Evolutionary conservation across 2,329 filamentous ascomycete species (phyloP).

Genomic region (Cordyceps javanica): DNA sequence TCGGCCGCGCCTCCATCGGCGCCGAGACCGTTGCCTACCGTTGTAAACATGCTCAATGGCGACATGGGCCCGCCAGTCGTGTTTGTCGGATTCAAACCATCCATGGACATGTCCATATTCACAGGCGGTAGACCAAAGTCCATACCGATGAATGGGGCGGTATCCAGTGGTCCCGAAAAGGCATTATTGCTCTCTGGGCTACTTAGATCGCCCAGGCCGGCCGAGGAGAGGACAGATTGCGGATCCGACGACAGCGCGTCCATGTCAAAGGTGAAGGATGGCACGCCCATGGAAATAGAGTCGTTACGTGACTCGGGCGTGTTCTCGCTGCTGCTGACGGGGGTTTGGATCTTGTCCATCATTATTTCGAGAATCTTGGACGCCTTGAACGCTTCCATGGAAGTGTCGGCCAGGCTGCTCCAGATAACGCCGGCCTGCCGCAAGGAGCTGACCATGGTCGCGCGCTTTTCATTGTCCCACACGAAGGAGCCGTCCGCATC

Average conservation of each 20-base stretch:
- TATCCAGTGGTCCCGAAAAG: conserved; percentile 31
- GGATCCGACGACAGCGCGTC: conserved; percentile 20
- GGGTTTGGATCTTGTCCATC: conserved; percentile 62
- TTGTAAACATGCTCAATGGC: conserved; percentile 49
- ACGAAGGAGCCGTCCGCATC: conserved; percentile 42
- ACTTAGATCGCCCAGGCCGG: conserved; percentile 21
- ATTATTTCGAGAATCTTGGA: conserved; percentile 75
- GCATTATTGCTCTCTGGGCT: conserved; percentile 17
- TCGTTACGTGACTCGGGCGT: conserved; percentile 14
- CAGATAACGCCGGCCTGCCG: conserved; percentile 72
- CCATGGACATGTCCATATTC: conserved; percentile 27
- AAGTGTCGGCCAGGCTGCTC: conserved; percentile 68
- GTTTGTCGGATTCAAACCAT: conserved; percentile 20
- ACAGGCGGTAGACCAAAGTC: conserved; percentile 34
- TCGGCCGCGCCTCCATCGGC: conserved; percentile 27
- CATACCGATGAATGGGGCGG: conserved; percentile 35
- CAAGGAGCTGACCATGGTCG: conserved; percentile 70
- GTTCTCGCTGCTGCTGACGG: conserved; percentile 12
- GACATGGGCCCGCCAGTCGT: conserved; percentile 27
- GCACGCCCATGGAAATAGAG: conserved; percentile 16
- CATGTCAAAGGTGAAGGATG: conserved; percentile 35
- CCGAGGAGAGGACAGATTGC: conserved; percentile 21
- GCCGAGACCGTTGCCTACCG: conserved; percentile 27
- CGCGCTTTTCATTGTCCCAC: conserved; percentile 54
- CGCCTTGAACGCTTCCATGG: conserved; percentile 88